phyloP scores from a whole-genome alignment of 768 basidiomycete genomes.

The Terana coerulea region DNA sequence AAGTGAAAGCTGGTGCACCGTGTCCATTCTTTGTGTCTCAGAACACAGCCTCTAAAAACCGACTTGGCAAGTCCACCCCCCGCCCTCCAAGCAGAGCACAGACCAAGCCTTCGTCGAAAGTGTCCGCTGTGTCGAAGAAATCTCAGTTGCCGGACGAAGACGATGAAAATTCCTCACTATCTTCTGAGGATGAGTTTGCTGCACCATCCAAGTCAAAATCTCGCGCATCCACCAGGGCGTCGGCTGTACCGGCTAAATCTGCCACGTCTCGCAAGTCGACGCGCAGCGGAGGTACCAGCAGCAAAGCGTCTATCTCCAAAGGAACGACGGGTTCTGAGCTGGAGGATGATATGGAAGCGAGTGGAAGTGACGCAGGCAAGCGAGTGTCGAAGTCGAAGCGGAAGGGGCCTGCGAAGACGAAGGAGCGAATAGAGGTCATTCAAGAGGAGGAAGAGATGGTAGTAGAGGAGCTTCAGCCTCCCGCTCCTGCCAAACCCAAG shows the following conservation, averaged over 20 bases:
- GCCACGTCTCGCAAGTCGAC: slow-evolving; percentile 20
- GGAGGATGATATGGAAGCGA: slow-evolving; percentile 23
- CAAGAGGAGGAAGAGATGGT: slow-evolving; percentile 25
- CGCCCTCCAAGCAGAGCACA: not conserved
- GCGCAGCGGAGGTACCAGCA: slow-evolving; percentile 15
- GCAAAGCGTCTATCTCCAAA: slow-evolving; percentile 13
- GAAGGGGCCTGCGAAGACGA: slow-evolving; percentile 21
- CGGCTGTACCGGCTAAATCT: slow-evolving; percentile 18
- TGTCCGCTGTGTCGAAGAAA: slow-evolving; percentile 16
- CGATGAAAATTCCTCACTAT: slow-evolving; percentile 5
- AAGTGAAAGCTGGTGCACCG: slow-evolving; percentile 38
- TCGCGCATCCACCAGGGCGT: slow-evolving; percentile 15
- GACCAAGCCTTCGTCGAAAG: slow-evolving; percentile 26
- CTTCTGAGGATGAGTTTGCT: slow-evolving; percentile 26
- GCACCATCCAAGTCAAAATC: slow-evolving; percentile 7
- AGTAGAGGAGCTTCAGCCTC: slow-evolving; percentile 15
- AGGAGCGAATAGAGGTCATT: slow-evolving; percentile 24
- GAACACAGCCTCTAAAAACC: slow-evolving; percentile 13
- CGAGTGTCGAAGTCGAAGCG: slow-evolving; percentile 23
- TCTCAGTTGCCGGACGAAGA: slow-evolving; percentile 11
- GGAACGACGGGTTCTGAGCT: slow-evolving; percentile 14
- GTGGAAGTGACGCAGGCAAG: slow-evolving; percentile 24
- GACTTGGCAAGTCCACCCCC: slow-evolving; percentile 19
- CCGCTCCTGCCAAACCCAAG: slow-evolving; percentile 17
- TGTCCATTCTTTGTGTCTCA: slow-evolving; percentile 45